A percentile compares a stretch with the other conserved stretches of the same genome.
These are phyloP conservation scores for Teratosphaeriaceae sp. DNA, from an alignment of 2,329 filamentous ascomycete species.

Conservation along the genomic window DNA sequence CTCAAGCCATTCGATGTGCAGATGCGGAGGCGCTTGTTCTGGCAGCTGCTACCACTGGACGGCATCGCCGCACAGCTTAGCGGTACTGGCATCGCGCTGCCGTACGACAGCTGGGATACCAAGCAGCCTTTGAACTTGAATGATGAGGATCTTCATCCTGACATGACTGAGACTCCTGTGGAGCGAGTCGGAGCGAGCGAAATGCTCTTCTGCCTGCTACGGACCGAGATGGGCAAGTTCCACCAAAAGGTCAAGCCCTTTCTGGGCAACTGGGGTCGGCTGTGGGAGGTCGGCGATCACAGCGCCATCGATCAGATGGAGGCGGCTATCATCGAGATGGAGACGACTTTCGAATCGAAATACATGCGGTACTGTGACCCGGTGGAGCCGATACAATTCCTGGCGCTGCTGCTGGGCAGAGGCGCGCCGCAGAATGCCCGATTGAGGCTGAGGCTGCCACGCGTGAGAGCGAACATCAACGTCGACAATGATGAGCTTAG, in stretches of 20 bases:
- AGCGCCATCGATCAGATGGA: slow-evolving; percentile 15
- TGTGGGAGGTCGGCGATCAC: slow-evolving; percentile 14
- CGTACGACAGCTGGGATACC: slow-evolving; percentile 25
- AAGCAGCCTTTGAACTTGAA: slow-evolving; percentile 30
- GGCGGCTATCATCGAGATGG: slow-evolving; percentile 33
- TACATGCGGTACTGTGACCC: slow-evolving; percentile 42
- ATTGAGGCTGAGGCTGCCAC: slow-evolving; percentile 41
- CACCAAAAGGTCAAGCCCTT: slow-evolving; percentile 23
- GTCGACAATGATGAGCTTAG: slow-evolving; percentile 31
- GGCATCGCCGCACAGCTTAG: slow-evolving; percentile 25
- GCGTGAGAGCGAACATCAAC: slow-evolving; percentile 23
- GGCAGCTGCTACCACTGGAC: slow-evolving; percentile 58
- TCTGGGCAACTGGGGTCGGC: slow-evolving; percentile 13
- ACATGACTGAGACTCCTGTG: slow-evolving; percentile 42
- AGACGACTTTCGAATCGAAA: slow-evolving; percentile 35
- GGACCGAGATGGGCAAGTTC: slow-evolving; percentile 37
- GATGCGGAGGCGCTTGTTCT: slow-evolving; percentile 56
- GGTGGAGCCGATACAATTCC: slow-evolving; percentile 36
- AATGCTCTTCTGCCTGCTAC: slow-evolving; percentile 39
- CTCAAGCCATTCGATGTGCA: slow-evolving; percentile 51
- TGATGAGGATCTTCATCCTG: slow-evolving; percentile 31
- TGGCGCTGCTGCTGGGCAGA: slow-evolving; percentile 39
- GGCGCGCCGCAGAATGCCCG: slow-evolving; percentile 39
- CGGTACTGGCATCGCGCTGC: slow-evolving; percentile 24
- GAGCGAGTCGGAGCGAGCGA: slow-evolving; percentile 50